These are phyloP conservation scores for Geosmithia putterillii DNA, from an alignment of 2,329 filamentous ascomycete genomes.

Conservation along the genomic window DNA sequence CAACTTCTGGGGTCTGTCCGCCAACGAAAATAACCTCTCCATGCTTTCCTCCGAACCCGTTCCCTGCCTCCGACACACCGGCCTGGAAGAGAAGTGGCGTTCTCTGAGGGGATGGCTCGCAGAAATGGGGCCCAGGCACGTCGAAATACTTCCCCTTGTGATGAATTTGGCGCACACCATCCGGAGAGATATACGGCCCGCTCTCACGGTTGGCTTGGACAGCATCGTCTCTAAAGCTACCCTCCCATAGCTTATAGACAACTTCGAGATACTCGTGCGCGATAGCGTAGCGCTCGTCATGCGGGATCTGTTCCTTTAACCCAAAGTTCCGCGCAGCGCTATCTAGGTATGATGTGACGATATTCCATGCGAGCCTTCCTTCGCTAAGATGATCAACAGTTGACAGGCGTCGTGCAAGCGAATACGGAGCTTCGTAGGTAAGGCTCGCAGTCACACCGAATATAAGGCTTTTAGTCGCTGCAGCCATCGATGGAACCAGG, in stretches of 20 bases:
- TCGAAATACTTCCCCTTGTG: constrained; percentile 52
- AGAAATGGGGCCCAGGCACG: constrained; percentile 54
- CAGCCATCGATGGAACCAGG: constrained; percentile 57
- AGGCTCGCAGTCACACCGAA: constrained; percentile 61
- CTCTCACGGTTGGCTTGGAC: constrained; percentile 45
- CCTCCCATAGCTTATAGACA: constrained; percentile 55
- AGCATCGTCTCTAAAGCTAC: constrained; percentile 55
- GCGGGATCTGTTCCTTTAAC: constrained; percentile 40
- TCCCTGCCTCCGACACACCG: constrained; percentile 54
- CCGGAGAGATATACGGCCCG: constrained; percentile 40
- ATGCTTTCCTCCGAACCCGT: constrained; percentile 55
- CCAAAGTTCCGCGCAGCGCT: constrained; percentile 56
- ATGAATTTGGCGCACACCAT: constrained; percentile 50
- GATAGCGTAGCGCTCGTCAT: constrained; percentile 53
- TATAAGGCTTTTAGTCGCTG: constrained; percentile 52
- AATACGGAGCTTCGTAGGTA: constrained; percentile 60
- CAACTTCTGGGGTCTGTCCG: constrained; percentile 49
- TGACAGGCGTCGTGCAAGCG: constrained; percentile 51
- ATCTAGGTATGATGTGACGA: constrained; percentile 61
- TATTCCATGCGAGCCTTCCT: constrained; percentile 33
- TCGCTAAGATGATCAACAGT: constrained; percentile 57
- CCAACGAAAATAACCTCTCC: constrained; percentile 62
- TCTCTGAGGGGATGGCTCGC: constrained; percentile 53
- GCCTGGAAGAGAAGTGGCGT: constrained; percentile 61
- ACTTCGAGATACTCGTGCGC: constrained; percentile 54